A percentile compares a stretch with the other conserved stretches of the same genome.
Conservation (phyloP, 2,329 filamentous ascomycete species). For the Fusarium torulosum region DNA sequence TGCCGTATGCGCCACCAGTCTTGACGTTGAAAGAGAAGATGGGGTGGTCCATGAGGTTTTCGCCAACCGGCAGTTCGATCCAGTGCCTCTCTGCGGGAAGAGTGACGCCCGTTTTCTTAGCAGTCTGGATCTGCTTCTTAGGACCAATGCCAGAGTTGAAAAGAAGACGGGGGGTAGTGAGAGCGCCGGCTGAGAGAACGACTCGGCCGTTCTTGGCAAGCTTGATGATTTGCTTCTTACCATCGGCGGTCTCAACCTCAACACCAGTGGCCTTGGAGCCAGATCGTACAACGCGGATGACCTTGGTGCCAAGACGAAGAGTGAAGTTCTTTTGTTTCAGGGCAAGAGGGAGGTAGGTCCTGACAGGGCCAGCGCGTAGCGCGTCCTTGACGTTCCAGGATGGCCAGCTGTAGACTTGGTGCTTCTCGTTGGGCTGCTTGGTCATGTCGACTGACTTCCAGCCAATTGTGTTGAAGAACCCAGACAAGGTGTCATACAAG, state of each 20-base stretch:
- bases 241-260: conserved; percentile 66
- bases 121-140: conserved; percentile 66
- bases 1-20: conserved; percentile 32
- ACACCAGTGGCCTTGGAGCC: conserved; percentile 73
- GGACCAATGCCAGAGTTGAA: conserved; percentile 72
- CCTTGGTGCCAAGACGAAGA: conserved; percentile 72
- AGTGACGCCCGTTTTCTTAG: conserved; percentile 62
- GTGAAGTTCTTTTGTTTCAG: conserved; percentile 71
- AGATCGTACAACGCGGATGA: conserved; percentile 71
- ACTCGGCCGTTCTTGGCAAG: conserved; percentile 72
- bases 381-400: conserved; percentile 76
- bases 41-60: conserved; percentile 67
- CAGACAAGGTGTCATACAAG: conserved; percentile 71
- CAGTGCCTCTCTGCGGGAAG: conserved; percentile 64
- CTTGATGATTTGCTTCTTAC: conserved; percentile 65
- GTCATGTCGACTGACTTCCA: conserved; percentile 75
- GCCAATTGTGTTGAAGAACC: conserved; percentile 69
- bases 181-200: conserved; percentile 74
- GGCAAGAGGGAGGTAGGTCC: conserved; percentile 75
- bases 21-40: conserved; percentile 52
- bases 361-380: conserved; percentile 76
- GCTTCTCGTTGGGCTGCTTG: conserved; percentile 70
- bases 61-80: conserved; percentile 69
- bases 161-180: conserved; percentile 75
- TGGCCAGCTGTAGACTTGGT: conserved; percentile 72